Conservation (phyloP, 2,329 filamentous ascomycete genomes). For the Exophiala oligosperma region DNA sequence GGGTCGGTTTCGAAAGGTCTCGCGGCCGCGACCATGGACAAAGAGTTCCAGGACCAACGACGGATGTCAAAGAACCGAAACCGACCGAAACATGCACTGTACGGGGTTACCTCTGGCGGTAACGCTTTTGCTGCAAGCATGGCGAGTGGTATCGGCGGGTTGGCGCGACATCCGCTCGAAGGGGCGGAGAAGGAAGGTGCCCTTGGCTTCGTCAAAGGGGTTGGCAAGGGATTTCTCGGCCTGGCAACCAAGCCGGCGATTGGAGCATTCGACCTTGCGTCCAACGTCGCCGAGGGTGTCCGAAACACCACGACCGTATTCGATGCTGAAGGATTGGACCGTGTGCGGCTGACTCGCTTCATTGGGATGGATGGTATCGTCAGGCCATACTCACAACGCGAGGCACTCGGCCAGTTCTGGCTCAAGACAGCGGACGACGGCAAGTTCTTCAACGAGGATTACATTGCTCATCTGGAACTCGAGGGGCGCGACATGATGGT, state of each 20-base stretch:
- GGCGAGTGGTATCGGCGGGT: conserved; percentile 87
- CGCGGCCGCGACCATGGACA: conserved; percentile 92
- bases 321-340: conserved; percentile 89
- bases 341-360: conserved; percentile 89
- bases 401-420: conserved; percentile 97
- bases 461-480: conserved; percentile 93
- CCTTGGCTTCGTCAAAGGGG: conserved; percentile 93
- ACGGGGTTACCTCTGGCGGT: conserved; percentile 91
- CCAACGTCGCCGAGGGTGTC: conserved; percentile 94
- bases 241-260: conserved; percentile 97
- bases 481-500: conserved; percentile 84
- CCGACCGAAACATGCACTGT: conserved; percentile 93
- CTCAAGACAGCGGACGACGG: conserved; percentile 97
- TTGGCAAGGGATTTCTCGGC: conserved; percentile 91
- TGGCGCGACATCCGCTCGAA: conserved; percentile 90
- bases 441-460: conserved; percentile 95
- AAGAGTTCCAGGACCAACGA: conserved; percentile 95
- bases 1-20: conserved; percentile 96
- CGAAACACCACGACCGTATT: conserved; percentile 99
- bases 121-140: conserved; percentile 93
- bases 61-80: conserved; percentile 93
- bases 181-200: conserved; percentile 95
- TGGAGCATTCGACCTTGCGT: conserved; percentile 93
- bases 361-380: conserved; percentile 92
- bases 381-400: conserved; percentile 88